Evolutionary conservation across 345 rosid genomes (phyloP).

Genomic region (Euphorbia lathyris): DNA sequence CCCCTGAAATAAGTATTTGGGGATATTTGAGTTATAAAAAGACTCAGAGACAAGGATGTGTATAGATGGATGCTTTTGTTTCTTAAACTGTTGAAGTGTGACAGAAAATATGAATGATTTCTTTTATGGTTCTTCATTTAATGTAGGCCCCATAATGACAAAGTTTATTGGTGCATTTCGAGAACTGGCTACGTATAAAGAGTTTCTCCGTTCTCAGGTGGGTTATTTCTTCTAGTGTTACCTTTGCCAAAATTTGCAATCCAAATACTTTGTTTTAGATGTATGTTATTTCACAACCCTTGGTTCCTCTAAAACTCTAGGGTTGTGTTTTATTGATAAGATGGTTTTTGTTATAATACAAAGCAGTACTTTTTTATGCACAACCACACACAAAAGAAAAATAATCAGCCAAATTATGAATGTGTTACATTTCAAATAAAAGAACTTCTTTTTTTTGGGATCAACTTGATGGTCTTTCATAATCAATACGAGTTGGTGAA

Average conservation of each 20-base stretch:
- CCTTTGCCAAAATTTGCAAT: background rate
- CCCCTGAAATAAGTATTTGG: background rate
- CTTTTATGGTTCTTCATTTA: slow-evolving; percentile 22
- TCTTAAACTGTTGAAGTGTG: background rate
- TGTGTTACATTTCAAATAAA: background rate
- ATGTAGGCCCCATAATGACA: slow-evolving; percentile 70
- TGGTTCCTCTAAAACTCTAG: background rate
- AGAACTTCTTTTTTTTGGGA: background rate
- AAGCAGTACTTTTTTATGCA: background rate
- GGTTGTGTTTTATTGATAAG: background rate
- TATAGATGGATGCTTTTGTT: slow-evolving; percentile 8
- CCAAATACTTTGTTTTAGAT: background rate
- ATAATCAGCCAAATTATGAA: background rate
- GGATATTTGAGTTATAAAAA: background rate
- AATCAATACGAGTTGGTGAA: background rate
- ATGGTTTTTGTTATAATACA: background rate
- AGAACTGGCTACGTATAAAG: slow-evolving; percentile 74
- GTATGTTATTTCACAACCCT: background rate
- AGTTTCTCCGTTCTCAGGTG: slow-evolving; percentile 84
- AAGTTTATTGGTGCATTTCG: slow-evolving; percentile 67
- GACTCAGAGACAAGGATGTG: background rate
- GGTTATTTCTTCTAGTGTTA: slow-evolving; percentile 14
- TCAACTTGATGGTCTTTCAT: background rate
- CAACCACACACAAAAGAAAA: background rate
- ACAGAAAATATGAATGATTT: background rate